phyloP scores from a whole-genome alignment of 2,329 filamentous ascomycete genomes.

The Mycosphaerella sp. region DNA sequence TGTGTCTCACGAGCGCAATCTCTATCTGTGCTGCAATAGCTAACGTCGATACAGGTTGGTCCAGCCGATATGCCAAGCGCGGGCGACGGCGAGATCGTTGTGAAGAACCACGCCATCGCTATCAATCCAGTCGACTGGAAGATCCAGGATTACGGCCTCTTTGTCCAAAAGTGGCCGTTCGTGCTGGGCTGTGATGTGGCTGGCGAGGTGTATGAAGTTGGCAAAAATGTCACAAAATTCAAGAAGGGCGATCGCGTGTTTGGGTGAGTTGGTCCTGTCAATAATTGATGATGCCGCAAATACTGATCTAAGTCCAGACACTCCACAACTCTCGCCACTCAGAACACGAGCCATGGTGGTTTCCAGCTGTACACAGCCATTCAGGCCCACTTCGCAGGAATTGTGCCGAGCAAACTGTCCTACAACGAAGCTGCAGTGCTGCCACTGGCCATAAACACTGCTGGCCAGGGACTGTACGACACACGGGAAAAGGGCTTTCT shows the following conservation, averaged over 20 bases:
- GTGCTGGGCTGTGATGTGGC: constrained; percentile 36
- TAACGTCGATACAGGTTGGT: constrained; percentile 20
- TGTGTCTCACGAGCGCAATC: not conserved
- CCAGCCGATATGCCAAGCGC: constrained; percentile 30
- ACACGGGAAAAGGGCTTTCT: constrained; percentile 32
- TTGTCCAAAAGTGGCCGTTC: constrained; percentile 32
- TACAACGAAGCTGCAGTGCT: constrained; percentile 39
- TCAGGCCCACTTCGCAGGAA: constrained; percentile 30
- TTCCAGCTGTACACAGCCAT: constrained; percentile 35
- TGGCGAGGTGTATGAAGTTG: constrained; percentile 35
- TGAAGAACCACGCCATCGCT: constrained; percentile 34
- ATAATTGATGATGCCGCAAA: not conserved
- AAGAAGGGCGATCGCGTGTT: constrained; percentile 35
- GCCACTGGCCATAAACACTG: constrained; percentile 42
- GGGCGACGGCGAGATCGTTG: constrained; percentile 30
- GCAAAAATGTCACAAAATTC: constrained; percentile 30
- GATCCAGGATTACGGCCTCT: constrained; percentile 31
- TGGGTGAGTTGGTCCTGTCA: constrained; percentile 20
- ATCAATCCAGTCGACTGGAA: constrained; percentile 39
- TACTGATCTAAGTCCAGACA: constrained; percentile 16
- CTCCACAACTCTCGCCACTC: constrained; percentile 22
- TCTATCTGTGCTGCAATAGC: not conserved
- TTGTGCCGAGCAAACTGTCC: constrained; percentile 36
- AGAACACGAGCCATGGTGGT: constrained; percentile 23
- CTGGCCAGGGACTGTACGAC: constrained; percentile 40